These are phyloP conservation scores for Pelargonium australe DNA, from an alignment of 441 rosid genomes.

Conservation along the genomic window DNA sequence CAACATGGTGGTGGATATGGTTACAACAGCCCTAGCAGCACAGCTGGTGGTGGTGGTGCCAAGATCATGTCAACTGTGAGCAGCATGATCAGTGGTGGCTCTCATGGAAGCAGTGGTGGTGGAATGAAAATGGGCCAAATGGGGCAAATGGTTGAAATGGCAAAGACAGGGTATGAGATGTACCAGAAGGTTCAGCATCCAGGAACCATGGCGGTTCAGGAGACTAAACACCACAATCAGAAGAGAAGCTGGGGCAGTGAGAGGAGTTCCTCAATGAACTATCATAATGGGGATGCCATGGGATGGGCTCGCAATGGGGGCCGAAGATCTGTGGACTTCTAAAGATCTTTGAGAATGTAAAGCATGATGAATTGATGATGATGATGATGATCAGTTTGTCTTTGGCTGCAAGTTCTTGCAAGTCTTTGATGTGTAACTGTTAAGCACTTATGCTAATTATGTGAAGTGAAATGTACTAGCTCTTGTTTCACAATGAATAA, in stretches of 20 bases:
- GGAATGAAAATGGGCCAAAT: background rate
- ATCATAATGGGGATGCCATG: background rate
- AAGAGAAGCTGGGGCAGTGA: background rate
- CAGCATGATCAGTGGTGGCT: conserved; percentile 1
- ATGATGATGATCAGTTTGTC: no score
- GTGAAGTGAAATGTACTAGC: background rate
- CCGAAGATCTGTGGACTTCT: background rate
- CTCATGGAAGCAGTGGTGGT: background rate
- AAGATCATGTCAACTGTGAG: conserved; percentile 5
- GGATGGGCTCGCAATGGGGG: background rate
- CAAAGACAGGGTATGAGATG: background rate
- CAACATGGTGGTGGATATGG: background rate
- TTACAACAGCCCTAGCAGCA: background rate
- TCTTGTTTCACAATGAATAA: background rate
- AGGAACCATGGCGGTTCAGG: background rate
- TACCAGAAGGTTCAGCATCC: conserved; percentile 3
- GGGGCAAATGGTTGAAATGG: background rate
- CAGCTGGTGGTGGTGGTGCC: background rate
- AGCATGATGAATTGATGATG: no score
- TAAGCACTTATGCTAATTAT: background rate
- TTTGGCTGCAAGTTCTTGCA: no score
- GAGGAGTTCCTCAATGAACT: conserved; percentile 1
- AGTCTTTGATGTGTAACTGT: no score
- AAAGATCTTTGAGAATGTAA: background rate
- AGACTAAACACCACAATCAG: background rate